Base-by-base conservation (phyloP, 495 filamentous ascomycete genomes). In the Thermothielavioides terrestris region DNA sequence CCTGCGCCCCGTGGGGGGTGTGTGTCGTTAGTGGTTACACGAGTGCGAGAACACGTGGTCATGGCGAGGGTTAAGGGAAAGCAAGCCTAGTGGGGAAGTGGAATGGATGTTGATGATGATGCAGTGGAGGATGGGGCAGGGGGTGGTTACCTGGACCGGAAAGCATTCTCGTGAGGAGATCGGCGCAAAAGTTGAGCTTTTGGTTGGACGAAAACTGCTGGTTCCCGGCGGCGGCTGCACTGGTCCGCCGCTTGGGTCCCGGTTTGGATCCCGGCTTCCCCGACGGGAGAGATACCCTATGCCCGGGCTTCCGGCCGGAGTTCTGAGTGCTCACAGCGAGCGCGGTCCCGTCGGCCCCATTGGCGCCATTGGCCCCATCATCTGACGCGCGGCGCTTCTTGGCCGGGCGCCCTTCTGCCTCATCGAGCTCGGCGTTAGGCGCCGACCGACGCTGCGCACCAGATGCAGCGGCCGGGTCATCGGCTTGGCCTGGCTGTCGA, bases 141-240 rank as follows among this genome's bases (percentile, higher is more conserved):
- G 36, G n/a, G 26, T 20, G 21, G 14, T 59, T 64, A 74, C 72
- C 75, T 42, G 76, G 76, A 0, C 75, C 76, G 23, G 68, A 72
- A 1, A 77, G 58, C 76, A 79, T 79, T 15, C 74, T 67, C n/a
- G 54, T 51, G n/a, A 78, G 56, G 3, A 79, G 62, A 36, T 76
- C 72, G 8, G 68, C 58, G 48, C 76, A 78, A 53, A 73, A 78
- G 25, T 64, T 64, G n/a, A 79, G 52, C 41, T 77, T 77, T 40
- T 73, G 61, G 15, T 69, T 66, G 0, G 71, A 51, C 0, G 66
- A 64, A 38, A 66, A 69, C 14, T 64, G 58, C 17, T 54, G 44
- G 8, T 54, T 59, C 6, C 55, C 61, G 0, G 32, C 25, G 11
- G 47, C 40, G 0, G 53, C 60, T 3, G 32, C 48, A 28, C 50